Evolutionary conservation across 345 rosid genomes (phyloP), one percentile per base, ranked within the genome.

Genomic region (Syzygium oleosum): DNA sequence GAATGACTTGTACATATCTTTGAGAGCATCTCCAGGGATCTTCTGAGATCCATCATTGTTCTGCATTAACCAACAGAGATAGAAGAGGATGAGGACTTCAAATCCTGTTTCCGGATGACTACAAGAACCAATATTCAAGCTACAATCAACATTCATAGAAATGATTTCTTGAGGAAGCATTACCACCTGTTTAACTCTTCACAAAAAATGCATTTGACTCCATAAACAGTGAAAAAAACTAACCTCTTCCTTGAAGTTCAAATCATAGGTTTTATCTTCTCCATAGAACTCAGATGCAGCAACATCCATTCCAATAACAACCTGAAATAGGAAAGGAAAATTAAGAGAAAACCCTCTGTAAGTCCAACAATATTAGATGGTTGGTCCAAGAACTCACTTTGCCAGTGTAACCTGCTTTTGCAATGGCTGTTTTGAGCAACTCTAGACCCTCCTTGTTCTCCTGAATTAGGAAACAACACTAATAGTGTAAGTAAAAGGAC

Each of bases 401-500:
- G 87, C 93, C 97, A 15, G 97, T 93, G 92, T 95, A 98, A 41
- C 99, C 99, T 85, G 99, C 99, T 92, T 95, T 95, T 51, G 92
- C 98, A 85, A 97, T 97, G 88, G 99, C 99, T 23, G 93, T 94
- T 89, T 96, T 96, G 55, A 98, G 98, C 91, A 98, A 90, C 90
- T 98, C 99, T 52, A 98, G 96, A 78, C 99, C 99, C 91, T 98
- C 99, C 95, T 96, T 94, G 95, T 98, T 98, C 90, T 98, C 99
- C 98, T 98, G 94, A 90, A 85, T 1, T 55, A 63, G 9, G 53
- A 34, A 2, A 78, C 86, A 53, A 58, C 52, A 41, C 52, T 52
- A 34, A 25, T 49, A 27, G 52, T 34, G 63, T 56, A 79, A 65
- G 38, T 78, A 25, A 38, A 73, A 73, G 10, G 27, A 73, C 83